These are phyloP conservation scores for Suillus lakei DNA, from an alignment of 768 basidiomycete species.

Conservation along the genomic window DNA sequence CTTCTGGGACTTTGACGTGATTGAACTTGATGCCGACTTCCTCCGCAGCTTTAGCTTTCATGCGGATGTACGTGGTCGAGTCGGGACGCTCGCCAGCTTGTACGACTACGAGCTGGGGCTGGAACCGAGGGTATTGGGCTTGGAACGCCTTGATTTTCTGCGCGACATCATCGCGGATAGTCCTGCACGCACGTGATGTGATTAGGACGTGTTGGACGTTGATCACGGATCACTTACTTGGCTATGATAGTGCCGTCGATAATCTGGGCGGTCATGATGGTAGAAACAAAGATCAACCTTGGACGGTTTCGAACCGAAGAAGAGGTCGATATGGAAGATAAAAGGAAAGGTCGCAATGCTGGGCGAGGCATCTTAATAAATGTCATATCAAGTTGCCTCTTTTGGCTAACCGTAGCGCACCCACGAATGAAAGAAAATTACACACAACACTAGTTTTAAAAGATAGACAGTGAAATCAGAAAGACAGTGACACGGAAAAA, in stretches of 20 bases:
- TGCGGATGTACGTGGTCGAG: conserved; percentile 91
- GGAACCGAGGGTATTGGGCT: conserved; percentile 81
- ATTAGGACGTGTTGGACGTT: conserved; percentile 10
- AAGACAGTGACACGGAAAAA: neutral
- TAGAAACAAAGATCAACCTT: conserved; percentile 13
- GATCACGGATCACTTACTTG: conserved; percentile 56
- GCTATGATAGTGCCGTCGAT: conserved; percentile 88
- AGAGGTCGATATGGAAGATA: conserved; percentile 13
- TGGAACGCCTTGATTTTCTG: conserved; percentile 67
- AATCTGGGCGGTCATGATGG: conserved; percentile 52
- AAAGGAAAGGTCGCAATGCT: conserved; percentile 2
- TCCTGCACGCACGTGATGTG: conserved; percentile 49
- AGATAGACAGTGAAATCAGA: conserved; percentile 9
- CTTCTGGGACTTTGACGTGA: conserved; percentile 75
- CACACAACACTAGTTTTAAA: conserved; percentile 7
- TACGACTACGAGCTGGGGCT: conserved; percentile 88
- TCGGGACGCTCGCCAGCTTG: conserved; percentile 94
- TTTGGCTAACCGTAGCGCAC: conserved; percentile 5
- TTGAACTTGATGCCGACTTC: conserved; percentile 90
- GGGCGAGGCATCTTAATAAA: conserved; percentile 10
- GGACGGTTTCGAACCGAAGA: conserved; percentile 5
- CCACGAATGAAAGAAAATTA: conserved; percentile 1
- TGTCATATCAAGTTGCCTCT: conserved; percentile 9
- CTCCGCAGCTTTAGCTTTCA: conserved; percentile 96
- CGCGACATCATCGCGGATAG: conserved; percentile 80